A percentile compares a stretch with the other conserved stretches of the same genome.
Conservation (phyloP, 169 alveolate genomes). For the Amoebophrya sp. region DNA sequence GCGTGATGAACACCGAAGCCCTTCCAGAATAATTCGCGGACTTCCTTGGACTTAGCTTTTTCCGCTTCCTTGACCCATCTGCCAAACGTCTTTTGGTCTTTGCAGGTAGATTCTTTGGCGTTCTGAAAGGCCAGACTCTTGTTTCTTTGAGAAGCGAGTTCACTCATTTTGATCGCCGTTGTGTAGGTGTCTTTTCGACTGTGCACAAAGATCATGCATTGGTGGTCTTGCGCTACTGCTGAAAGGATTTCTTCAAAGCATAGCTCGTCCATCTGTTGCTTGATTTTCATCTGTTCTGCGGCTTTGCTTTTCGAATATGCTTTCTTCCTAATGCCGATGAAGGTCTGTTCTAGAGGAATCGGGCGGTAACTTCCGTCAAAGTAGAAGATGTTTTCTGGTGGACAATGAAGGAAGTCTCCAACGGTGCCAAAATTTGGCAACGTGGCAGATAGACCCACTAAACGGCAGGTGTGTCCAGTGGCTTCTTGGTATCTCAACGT, state of each 20-base stretch:
- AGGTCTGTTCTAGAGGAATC: slow-evolving; percentile 89
- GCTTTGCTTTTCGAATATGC: slow-evolving; percentile 74
- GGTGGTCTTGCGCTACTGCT: slow-evolving; percentile 65
- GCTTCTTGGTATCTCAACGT: slow-evolving; percentile 76
- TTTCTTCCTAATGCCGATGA: slow-evolving; percentile 39
- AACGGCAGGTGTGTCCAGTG: slow-evolving; percentile 58
- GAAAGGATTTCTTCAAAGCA: slow-evolving; percentile 81
- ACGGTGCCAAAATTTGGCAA: slow-evolving; percentile 97
- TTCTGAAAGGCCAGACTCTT: neutral
- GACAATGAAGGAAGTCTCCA: slow-evolving; percentile 88
- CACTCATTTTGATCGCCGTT: slow-evolving; percentile 83
- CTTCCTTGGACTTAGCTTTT: slow-evolving; percentile 36
- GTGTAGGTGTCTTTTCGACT: slow-evolving; percentile 95
- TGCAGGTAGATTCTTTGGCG: neutral
- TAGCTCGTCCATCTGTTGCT: slow-evolving; percentile 69
- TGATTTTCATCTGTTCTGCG: slow-evolving; percentile 71
- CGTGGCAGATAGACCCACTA: slow-evolving; percentile 99
- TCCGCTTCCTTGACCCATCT: slow-evolving; percentile 18
- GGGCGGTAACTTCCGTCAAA: slow-evolving; percentile 76
- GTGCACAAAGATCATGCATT: slow-evolving; percentile 95
- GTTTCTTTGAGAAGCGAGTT: slow-evolving; percentile 70
- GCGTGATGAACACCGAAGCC: slow-evolving; percentile 99
- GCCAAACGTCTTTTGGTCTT: neutral
- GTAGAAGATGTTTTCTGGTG: slow-evolving; percentile 47
- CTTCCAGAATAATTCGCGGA: slow-evolving; percentile 72